Evolutionary conservation across 2,329 filamentous ascomycete genomes (phyloP).

Genomic region (Aspergillus sojae): DNA sequence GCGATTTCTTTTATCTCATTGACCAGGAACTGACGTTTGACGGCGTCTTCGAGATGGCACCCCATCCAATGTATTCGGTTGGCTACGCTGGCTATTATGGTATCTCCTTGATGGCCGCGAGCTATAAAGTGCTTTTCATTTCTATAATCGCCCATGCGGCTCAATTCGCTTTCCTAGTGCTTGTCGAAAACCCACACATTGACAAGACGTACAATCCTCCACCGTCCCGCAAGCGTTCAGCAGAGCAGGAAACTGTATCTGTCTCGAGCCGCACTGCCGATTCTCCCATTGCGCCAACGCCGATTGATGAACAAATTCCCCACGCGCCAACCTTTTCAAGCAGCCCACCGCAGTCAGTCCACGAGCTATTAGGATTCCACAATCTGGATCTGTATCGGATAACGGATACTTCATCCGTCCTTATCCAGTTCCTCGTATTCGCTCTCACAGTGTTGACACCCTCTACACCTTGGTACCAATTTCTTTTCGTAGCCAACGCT

Average conservation of each 20-base stretch:
- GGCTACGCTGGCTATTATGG: slow-evolving; percentile 98
- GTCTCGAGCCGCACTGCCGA: slow-evolving; percentile 33
- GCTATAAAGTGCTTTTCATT: slow-evolving; percentile 96
- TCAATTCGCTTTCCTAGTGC: slow-evolving; percentile 87
- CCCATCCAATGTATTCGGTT: slow-evolving; percentile 98
- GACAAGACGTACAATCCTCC: slow-evolving; percentile 96
- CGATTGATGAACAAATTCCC: slow-evolving; percentile 38
- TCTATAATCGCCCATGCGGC: slow-evolving; percentile 92
- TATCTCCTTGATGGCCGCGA: slow-evolving; percentile 96
- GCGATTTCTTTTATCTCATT: slow-evolving; percentile 98
- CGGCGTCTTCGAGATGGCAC: slow-evolving; percentile 98
- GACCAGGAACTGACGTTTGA: slow-evolving; percentile 98
- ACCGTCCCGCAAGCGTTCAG: slow-evolving; percentile 63
- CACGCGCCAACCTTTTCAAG: slow-evolving; percentile 47
- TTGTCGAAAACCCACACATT: slow-evolving; percentile 96
- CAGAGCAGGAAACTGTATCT: slow-evolving; percentile 33
- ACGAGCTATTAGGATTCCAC: slow-evolving; percentile 78
- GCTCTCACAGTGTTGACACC: slow-evolving; percentile 75
- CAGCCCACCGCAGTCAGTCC: slow-evolving; percentile 67
- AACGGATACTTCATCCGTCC: slow-evolving; percentile 77
- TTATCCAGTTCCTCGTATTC: slow-evolving; percentile 76
- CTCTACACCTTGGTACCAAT: slow-evolving; percentile 72
- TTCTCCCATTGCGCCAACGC: slow-evolving; percentile 35
- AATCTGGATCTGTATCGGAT: slow-evolving; percentile 89
- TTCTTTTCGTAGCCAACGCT: slow-evolving; percentile 79